These are phyloP conservation scores for Candida pseudoglaebosa DNA, from an alignment of 805 yeast species.

Conservation along the genomic window DNA sequence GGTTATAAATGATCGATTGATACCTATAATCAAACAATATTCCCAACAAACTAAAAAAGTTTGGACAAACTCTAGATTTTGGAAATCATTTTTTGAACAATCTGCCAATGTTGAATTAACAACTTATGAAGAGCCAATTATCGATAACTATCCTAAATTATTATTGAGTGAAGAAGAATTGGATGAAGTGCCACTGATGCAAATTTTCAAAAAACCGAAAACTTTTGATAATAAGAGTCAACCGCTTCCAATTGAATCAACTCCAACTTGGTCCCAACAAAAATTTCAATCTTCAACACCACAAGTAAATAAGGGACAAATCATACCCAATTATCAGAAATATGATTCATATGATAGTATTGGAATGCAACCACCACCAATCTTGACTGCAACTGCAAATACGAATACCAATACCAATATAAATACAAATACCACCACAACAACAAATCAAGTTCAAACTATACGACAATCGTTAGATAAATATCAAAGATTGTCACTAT, in stretches of 20 bases:
- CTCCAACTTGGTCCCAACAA: slow-evolving; percentile 34
- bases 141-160: slow-evolving; percentile 11
- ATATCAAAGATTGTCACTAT: slow-evolving; percentile 27
- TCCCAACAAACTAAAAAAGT: slow-evolving; percentile 54
- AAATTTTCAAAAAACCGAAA: slow-evolving; percentile 15
- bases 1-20: slow-evolving; percentile 59
- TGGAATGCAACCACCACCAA: slow-evolving; percentile 19
- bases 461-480: slow-evolving; percentile 28
- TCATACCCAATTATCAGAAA: slow-evolving; percentile 7
- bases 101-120: slow-evolving; percentile 63
- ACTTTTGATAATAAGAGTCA: slow-evolving; percentile 7
- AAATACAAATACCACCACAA: slow-evolving; percentile 5
- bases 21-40: slow-evolving; percentile 65
- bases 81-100: slow-evolving; percentile 76
- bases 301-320: slow-evolving; percentile 9
- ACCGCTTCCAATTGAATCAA: slow-evolving; percentile 22
- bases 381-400: slow-evolving; percentile 10
- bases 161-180: slow-evolving; percentile 17
- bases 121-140: slow-evolving; percentile 44
- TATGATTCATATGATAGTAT: slow-evolving; percentile 23
- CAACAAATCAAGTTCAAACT: slow-evolving; percentile 22
- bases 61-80: slow-evolving; percentile 65
- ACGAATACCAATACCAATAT: no score
- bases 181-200: slow-evolving; percentile 6
- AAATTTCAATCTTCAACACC: slow-evolving; percentile 28